Evolutionary conservation across 2,329 filamentous ascomycete genomes (phyloP).

Genomic region (Talaromyces atroroseus): DNA sequence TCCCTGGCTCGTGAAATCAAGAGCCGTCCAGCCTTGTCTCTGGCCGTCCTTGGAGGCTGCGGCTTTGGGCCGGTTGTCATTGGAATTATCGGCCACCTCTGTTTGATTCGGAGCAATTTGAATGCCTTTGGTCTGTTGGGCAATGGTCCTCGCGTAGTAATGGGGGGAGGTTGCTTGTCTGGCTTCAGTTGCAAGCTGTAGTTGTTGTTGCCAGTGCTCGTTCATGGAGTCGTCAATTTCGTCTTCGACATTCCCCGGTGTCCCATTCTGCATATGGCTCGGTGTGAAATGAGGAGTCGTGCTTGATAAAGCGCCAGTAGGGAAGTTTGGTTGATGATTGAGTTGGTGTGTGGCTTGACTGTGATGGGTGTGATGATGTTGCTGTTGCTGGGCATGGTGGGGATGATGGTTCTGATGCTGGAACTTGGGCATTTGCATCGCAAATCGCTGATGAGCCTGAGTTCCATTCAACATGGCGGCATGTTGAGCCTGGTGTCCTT

Average conservation of each 20-base stretch:
- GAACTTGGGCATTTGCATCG: slow-evolving; percentile 46
- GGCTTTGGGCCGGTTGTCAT: slow-evolving; percentile 60
- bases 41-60: slow-evolving; percentile 51
- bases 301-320: slow-evolving; percentile 41
- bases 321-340: slow-evolving; percentile 48
- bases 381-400: slow-evolving; percentile 40
- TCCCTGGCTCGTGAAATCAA: slow-evolving; percentile 95
- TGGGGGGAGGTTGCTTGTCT: slow-evolving; percentile 62
- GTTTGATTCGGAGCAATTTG: slow-evolving; percentile 44
- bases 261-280: slow-evolving; percentile 56
- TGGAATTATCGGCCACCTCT: slow-evolving; percentile 43
- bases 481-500: slow-evolving; percentile 45
- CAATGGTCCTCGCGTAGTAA: slow-evolving; percentile 57
- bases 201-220: slow-evolving; percentile 81
- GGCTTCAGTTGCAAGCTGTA: slow-evolving; percentile 72
- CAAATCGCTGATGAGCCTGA: slow-evolving; percentile 45
- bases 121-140: slow-evolving; percentile 43
- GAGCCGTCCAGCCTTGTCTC: slow-evolving; percentile 81
- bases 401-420: slow-evolving; percentile 43
- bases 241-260: slow-evolving; percentile 51
- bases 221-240: slow-evolving; percentile 54
- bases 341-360: slow-evolving; percentile 39
- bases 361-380: slow-evolving; percentile 42
- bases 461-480: slow-evolving; percentile 47
- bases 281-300: slow-evolving; percentile 54